Percentiles rank a stretch among this genome's conserved stretches.
Evolutionary conservation across 106 monocot genomes (phyloP).

Genomic region (Gastrodia elata): DNA sequence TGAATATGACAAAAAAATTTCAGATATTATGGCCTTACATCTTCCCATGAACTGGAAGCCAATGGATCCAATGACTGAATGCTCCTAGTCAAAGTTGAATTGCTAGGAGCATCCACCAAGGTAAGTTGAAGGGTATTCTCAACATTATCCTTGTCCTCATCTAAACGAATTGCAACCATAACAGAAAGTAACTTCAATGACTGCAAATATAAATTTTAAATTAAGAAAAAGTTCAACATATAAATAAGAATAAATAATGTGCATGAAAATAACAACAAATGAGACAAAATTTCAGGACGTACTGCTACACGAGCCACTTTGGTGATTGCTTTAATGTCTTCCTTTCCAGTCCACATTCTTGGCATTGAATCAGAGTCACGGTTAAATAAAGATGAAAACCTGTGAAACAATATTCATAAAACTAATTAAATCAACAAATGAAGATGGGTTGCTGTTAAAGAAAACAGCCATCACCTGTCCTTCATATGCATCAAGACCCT

Average conservation of each 20-base stretch:
- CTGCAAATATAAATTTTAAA: slow-evolving; percentile 56
- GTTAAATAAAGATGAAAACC: slow-evolving; percentile 82
- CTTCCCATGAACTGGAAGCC: slow-evolving; percentile 87
- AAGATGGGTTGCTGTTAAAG: neutral
- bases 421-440: neutral
- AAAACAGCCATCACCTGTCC: slow-evolving; percentile 51
- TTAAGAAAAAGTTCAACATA: neutral
- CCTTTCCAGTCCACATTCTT: slow-evolving; percentile 97
- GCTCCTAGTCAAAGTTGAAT: slow-evolving; percentile 28
- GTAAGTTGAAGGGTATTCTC: slow-evolving; percentile 63
- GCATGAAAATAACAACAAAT: neutral
- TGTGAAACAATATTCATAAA: slow-evolving; percentile 15
- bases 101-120: slow-evolving; percentile 36
- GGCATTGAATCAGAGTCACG: slow-evolving; percentile 94
- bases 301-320: slow-evolving; percentile 84
- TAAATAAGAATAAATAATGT: neutral
- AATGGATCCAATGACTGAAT: slow-evolving; percentile 57
- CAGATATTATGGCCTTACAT: slow-evolving; percentile 21
- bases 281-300: slow-evolving; percentile 4
- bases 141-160: slow-evolving; percentile 62
- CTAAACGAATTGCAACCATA: slow-evolving; percentile 77
- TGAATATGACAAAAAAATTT: neutral
- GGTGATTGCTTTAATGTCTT: slow-evolving; percentile 90
- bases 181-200: slow-evolving; percentile 89
- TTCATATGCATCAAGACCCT: slow-evolving; percentile 93